Conservation (phyloP, 108 stramenopile genomes). For the Bacterosira constricta region DNA sequence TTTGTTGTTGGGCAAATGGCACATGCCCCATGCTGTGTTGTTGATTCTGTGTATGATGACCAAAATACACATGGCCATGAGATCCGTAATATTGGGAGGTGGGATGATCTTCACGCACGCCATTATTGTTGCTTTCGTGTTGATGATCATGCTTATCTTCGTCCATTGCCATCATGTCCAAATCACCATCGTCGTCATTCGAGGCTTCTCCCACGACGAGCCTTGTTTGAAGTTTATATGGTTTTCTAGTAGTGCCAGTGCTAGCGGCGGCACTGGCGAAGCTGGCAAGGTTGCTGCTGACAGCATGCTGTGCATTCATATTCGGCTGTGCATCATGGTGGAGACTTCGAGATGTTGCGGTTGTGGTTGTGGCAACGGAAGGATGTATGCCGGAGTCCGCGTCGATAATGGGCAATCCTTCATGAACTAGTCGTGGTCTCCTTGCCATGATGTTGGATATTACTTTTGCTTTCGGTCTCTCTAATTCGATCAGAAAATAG, state of each 20-base stretch:
- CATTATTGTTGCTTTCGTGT: background rate
- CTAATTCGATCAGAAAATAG: no score
- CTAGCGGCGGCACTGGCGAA: background rate
- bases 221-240: slow-evolving; percentile 28
- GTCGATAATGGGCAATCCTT: slow-evolving; percentile 54
- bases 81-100: background rate
- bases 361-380: background rate
- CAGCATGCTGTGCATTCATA: background rate
- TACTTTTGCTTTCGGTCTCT: no score
- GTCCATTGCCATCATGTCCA: slow-evolving; percentile 20
- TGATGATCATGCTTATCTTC: slow-evolving; percentile 4
- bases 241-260: slow-evolving; percentile 3
- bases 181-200: slow-evolving; percentile 9
- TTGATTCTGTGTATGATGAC: background rate
- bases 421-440: slow-evolving; percentile 57
- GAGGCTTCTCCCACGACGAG: slow-evolving; percentile 22
- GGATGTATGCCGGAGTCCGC: background rate
- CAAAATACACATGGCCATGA: background rate
- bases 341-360: background rate
- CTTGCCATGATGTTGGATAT: slow-evolving; percentile 5
- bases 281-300: background rate
- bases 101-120: background rate
- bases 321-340: background rate
- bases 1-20: no score
- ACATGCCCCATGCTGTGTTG: background rate